These are phyloP conservation scores for Polytrichum formosum DNA, from an alignment of 225 moss, liverwort and hornwort species.

Conservation along the genomic window DNA sequence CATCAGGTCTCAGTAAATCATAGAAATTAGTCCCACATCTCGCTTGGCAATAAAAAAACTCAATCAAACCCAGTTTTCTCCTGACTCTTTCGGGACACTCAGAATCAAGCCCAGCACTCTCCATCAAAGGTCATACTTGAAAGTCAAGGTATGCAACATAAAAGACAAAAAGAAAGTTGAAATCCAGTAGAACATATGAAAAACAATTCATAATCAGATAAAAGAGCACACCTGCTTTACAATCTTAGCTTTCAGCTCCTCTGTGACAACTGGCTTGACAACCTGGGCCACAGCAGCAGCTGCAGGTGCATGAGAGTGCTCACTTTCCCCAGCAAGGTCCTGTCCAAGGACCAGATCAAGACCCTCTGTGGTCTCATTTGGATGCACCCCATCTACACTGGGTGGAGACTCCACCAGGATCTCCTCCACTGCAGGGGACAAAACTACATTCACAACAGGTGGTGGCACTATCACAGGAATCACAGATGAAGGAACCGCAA, in stretches of 20 bases:
- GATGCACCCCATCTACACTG: slow-evolving; percentile 15
- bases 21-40: too few relatives aligned
- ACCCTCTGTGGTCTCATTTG: slow-evolving; percentile 23
- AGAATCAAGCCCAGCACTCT: too few relatives aligned
- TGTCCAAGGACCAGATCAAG: slow-evolving; percentile 4
- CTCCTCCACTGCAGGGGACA: slow-evolving; percentile 31
- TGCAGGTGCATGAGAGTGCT: slow-evolving; percentile 21
- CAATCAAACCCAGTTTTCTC: too few relatives aligned
- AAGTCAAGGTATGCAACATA: too few relatives aligned
- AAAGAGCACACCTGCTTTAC: slow-evolving; percentile 74
- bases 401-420: slow-evolving; percentile 46
- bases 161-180: too few relatives aligned
- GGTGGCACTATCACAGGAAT: slow-evolving; percentile 46
- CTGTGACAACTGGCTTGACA: slow-evolving; percentile 65
- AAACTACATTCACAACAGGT: slow-evolving; percentile 31
- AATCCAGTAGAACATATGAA: too few relatives aligned
- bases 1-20: too few relatives aligned
- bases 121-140: too few relatives aligned
- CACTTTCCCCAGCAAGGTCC: slow-evolving; percentile 32
- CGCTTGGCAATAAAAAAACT: too few relatives aligned
- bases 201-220: neutral
- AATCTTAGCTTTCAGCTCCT: slow-evolving; percentile 92
- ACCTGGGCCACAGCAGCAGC: slow-evolving; percentile 27
- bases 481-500: slow-evolving; percentile 50
- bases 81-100: too few relatives aligned